Percentiles rank a stretch among this genome's conserved stretches.
Conservation (phyloP, 75 land plant genomes). For the Pinus albicaulis region DNA sequence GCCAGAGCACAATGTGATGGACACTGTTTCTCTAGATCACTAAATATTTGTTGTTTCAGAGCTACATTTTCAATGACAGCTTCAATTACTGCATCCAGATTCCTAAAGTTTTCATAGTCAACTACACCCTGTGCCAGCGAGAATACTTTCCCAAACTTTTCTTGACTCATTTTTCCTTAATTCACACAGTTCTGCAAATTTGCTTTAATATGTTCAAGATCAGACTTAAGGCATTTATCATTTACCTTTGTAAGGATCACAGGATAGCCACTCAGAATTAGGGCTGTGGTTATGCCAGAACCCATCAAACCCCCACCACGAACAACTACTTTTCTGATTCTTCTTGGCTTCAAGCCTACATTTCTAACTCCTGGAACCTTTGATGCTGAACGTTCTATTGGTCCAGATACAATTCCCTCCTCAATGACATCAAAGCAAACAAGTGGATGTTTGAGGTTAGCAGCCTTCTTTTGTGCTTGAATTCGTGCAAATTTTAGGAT, state of each 20-base stretch:
- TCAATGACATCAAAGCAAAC: conserved; percentile 82
- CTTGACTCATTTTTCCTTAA: too few species aligned
- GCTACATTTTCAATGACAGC: too few species aligned
- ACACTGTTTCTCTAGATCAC: too few species aligned
- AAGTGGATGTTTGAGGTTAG: conserved; percentile 62
- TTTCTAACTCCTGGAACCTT: too few species aligned
- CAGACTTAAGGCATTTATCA: conserved; percentile 71
- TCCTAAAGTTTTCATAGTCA: too few species aligned
- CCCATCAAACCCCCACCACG: conserved; percentile 65
- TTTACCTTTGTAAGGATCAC: conserved; percentile 91
- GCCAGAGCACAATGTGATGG: too few species aligned
- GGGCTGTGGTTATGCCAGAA: conserved; percentile 91
- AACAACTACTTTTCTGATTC: too few species aligned
- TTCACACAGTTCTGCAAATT: conserved; percentile 12
- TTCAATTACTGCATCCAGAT: too few species aligned
- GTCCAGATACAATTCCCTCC: conserved; percentile 73
- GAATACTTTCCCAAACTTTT: too few species aligned
- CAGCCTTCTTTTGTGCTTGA: conserved; percentile 58
- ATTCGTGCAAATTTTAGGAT: conserved; percentile 67
- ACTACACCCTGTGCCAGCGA: too few species aligned
- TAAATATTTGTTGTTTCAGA: too few species aligned
- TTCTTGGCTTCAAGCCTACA: too few species aligned
- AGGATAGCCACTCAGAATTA: conserved; percentile 69
- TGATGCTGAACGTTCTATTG: conserved; percentile 47
- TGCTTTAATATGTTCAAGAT: conserved; percentile 78